phyloP scores from a whole-genome alignment of 768 basidiomycete genomes.

The Suillus discolor region DNA sequence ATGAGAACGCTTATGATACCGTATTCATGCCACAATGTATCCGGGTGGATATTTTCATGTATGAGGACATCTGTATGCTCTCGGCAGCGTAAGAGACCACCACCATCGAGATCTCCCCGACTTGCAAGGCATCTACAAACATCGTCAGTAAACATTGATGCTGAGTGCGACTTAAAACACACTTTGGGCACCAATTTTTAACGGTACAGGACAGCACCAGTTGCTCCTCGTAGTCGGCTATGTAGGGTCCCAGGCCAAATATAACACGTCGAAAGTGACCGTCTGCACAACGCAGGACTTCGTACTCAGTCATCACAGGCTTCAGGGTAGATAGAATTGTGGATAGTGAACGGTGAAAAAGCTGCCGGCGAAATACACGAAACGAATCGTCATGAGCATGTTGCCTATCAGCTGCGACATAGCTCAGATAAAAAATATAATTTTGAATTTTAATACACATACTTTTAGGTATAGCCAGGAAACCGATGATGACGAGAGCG shows the following conservation, averaged over 20 bases:
- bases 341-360: too few relatives aligned
- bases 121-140: conserved; percentile 8
- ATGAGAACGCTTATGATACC: conserved; percentile 35
- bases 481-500: conserved; percentile 25
- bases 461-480: conserved; percentile 35
- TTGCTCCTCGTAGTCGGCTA: too few relatives aligned
- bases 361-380: too few relatives aligned
- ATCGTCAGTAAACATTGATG: conserved; percentile 12
- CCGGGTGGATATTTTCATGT: conserved; percentile 18
- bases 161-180: too few relatives aligned
- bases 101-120: conserved; percentile 10
- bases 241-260: conserved; percentile 37
- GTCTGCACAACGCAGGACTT: conserved; percentile 25
- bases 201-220: too few relatives aligned
- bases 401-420: too few relatives aligned
- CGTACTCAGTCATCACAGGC: too few relatives aligned
- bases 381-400: too few relatives aligned
- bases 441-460: conserved; percentile 1
- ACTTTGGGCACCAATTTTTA: too few relatives aligned
- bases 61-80: conserved; percentile 25
- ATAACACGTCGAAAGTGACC: conserved; percentile 32
- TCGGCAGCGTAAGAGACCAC: conserved; percentile 13
- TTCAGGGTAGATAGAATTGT: too few relatives aligned
- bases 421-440: too few relatives aligned
- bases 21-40: conserved; percentile 33